Evolutionary conservation across 768 basidiomycete species (phyloP), one percentile per base, ranked within the genome.

Genomic region (Termitomyces sp.): DNA sequence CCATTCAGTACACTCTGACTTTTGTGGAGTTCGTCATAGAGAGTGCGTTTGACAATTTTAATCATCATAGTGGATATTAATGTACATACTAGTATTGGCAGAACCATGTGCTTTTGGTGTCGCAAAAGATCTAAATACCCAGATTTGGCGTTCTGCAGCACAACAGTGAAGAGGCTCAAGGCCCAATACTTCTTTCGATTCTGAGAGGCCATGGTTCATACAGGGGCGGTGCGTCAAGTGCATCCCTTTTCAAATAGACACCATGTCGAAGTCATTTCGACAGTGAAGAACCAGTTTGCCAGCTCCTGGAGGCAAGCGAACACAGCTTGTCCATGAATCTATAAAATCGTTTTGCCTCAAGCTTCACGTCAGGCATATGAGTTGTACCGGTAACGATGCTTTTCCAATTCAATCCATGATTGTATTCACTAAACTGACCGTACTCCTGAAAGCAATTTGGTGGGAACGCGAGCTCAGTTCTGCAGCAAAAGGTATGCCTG

Each of bases 251-350:
- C 12, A 5, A 29, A 38, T 61, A 9, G 8, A 52, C 38, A 55
- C 4, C 86, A 86, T 86, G 32, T 72, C 78, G n/a, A 84, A 86
- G 65, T 86, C 87, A 66, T 89, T 88, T 76, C 85, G 83, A 66
- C 63, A 82, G 56, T 86, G 85, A 25, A 12, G 37, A 20, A 36
- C 7, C 51, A 52, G 37, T 52, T 52, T 20, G 36, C 4, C 20
- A 52, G 37, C 20, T 52, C 51, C 11, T 89, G 88, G 88, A 78
- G 87, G 60, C 87, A 89, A 65, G 20, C 36, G n/a, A 74, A 66
- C 43, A 81, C 80, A 15, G 43, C 71, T n/a, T 85, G 86, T 61
- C 88, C 88, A 5, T 72, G 79, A 43, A 76, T 89, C 56, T 88
- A 88, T 76, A 89, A 89, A 89, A 75, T 89, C 64, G 69, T 87